phyloP scores from a whole-genome alignment of 2,329 filamentous ascomycete genomes.

The Colletotrichum sp. region DNA sequence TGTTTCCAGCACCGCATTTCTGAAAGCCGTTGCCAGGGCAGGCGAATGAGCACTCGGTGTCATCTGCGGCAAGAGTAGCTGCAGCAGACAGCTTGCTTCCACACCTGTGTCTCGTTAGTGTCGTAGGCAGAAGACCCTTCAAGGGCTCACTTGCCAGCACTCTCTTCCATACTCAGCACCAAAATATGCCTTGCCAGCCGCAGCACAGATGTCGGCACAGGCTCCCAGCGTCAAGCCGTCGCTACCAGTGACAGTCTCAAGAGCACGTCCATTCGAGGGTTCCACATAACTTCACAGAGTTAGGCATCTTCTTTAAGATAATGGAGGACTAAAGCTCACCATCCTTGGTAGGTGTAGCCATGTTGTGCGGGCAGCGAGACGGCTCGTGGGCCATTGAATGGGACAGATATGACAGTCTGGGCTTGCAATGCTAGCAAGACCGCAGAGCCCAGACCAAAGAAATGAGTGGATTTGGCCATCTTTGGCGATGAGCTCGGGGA shows the following conservation, averaged over 20 bases:
- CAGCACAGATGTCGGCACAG: constrained; percentile 32
- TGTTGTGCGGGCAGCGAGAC: background rate
- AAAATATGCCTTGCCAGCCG: constrained; percentile 28
- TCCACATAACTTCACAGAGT: constrained; percentile 33
- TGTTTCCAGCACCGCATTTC: constrained; percentile 6
- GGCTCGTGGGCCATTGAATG: background rate
- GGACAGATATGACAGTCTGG: background rate
- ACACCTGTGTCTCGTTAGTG: constrained; percentile 28
- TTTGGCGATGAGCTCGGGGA: background rate
- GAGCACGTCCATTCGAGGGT: constrained; percentile 30
- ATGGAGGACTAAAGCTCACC: background rate
- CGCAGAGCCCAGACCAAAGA: background rate
- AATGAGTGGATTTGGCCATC: background rate
- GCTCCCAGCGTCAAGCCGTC: constrained; percentile 38
- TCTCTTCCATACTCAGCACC: constrained; percentile 43
- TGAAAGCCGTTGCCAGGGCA: constrained; percentile 1
- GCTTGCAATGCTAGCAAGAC: background rate
- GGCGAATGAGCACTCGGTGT: constrained; percentile 1
- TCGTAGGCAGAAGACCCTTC: background rate
- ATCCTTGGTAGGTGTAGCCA: background rate
- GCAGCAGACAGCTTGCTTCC: constrained; percentile 6
- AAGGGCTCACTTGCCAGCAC: constrained; percentile 36
- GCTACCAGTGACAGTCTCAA: constrained; percentile 28
- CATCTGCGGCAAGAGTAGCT: constrained; percentile 1
- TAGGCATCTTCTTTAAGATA: background rate